phyloP scores from a whole-genome alignment of 2,329 filamentous ascomycete species.

The Ceratocystis smalleyi region DNA sequence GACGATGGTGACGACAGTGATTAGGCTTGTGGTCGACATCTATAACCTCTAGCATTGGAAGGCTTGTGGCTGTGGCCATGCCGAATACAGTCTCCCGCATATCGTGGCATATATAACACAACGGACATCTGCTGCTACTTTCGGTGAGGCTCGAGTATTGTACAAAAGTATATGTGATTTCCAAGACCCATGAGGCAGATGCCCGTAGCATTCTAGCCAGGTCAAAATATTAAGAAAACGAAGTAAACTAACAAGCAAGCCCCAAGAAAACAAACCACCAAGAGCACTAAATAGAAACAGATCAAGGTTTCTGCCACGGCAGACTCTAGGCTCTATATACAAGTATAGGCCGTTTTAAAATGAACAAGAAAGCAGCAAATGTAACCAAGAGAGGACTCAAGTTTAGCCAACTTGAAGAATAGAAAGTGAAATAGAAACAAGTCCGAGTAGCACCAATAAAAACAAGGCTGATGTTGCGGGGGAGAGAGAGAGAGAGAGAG shows the following conservation, averaged over 20 bases:
- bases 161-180: background rate
- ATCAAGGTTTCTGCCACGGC: background rate
- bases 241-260: background rate
- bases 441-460: background rate
- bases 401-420: background rate
- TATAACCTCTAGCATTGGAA: background rate
- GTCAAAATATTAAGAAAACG: background rate
- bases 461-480: background rate
- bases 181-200: background rate
- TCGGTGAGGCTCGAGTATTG: background rate
- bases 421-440: background rate
- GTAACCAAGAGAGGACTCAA: background rate
- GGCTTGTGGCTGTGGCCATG: too few relatives aligned
- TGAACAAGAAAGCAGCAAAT: background rate
- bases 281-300: background rate
- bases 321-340: background rate
- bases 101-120: background rate
- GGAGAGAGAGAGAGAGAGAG: background rate
- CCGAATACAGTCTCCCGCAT: background rate
- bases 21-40: slow-evolving; percentile 21
- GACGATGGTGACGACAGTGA: slow-evolving; percentile 48
- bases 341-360: slow-evolving; percentile 1
- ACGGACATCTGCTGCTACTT: background rate
- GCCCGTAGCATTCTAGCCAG: background rate
- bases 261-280: background rate